Base-by-base conservation (phyloP, 768 basidiomycete genomes). In the Boletus eberwhitei region DNA sequence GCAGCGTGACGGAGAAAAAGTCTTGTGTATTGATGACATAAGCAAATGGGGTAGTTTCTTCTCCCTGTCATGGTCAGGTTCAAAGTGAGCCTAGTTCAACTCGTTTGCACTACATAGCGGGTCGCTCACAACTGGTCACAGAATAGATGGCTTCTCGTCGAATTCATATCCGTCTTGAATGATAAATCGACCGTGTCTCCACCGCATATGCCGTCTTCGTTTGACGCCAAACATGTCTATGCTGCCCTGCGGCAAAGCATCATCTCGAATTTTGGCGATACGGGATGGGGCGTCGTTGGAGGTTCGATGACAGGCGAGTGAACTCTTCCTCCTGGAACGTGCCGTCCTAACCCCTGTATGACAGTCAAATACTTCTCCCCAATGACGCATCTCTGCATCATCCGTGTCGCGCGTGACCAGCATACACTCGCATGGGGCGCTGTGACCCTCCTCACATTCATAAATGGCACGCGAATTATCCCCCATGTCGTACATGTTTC, bases 81-180 rank as follows among this genome's bases (percentile, higher is more conserved):
- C 77, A 88, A 88, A 70, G 84, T 81, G 63, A 59, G 54, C 47
- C 13, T 11, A 21, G 40, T 4, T 13, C n/a, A 8, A 12, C 36
- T 8, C 29, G 22, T 26, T 9, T 5, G 26, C 14, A n/a, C 32
- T 29, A 26, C 26, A 26, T 26, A 13, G 35, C 16, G 26, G 7
- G 47, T 24, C 22, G 12, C 34, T 49, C 24, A 52, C 43, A 17
- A 17, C 9, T 0, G 19, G 5, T 9, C 37, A 0, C 58, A 93
- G 91, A 94, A 93, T 68, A 82, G 93, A 36, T 93, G 92, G 89
- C 71, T 95, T 12, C 82, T 96, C 32, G 85, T 93, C 51, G 92
- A 96, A 70, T 86, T 95, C 64, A 79, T 94, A 36, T 73, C 78
- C 1, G 68, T 80, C 9, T 68, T 72, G 21, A 37, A 53, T 38